Percentiles rank a stretch among this genome's conserved stretches.
Conservation (phyloP, 1,284 basidiomycete species). For the Microbotryum intermedium region DNA sequence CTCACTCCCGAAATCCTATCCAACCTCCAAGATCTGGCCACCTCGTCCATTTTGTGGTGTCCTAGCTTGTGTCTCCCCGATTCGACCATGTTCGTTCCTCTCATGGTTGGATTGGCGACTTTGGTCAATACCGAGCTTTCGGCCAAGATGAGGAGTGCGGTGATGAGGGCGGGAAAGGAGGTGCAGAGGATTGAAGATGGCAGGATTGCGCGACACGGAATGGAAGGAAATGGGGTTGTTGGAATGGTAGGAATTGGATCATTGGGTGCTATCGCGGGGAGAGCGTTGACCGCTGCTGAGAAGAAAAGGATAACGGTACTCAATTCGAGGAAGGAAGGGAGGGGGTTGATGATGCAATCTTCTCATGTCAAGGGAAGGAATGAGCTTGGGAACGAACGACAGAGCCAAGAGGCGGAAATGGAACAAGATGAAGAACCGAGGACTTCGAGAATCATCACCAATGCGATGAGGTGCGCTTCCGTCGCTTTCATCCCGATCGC, state of each 20-base stretch:
- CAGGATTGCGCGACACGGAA: no score
- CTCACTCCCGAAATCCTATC: conserved; percentile 40
- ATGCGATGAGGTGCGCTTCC: conserved; percentile 53
- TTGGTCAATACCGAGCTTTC: conserved; percentile 64
- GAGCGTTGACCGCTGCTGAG: conserved; percentile 8
- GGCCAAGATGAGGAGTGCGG: conserved; percentile 5
- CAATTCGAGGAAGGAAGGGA: conserved; percentile 1
- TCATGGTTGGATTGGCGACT: conserved; percentile 61
- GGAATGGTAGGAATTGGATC: neutral
- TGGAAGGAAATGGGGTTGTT: no score
- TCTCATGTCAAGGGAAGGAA: no score
- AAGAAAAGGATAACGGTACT: conserved; percentile 13
- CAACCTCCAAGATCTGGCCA: conserved; percentile 47
- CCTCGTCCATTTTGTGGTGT: conserved; percentile 63
- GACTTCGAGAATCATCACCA: conserved; percentile 50
- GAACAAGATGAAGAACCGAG: neutral
- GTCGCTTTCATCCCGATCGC: conserved; percentile 66
- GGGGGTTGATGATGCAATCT: neutral
- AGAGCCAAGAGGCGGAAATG: no score
- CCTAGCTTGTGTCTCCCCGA: conserved; percentile 61
- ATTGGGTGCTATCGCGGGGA: neutral
- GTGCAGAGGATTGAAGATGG: neutral
- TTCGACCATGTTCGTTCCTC: conserved; percentile 58
- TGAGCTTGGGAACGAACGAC: no score
- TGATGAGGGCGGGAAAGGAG: neutral